Evolutionary conservation across 805 yeast species (phyloP).

Genomic region (Alloascoidea africana): DNA sequence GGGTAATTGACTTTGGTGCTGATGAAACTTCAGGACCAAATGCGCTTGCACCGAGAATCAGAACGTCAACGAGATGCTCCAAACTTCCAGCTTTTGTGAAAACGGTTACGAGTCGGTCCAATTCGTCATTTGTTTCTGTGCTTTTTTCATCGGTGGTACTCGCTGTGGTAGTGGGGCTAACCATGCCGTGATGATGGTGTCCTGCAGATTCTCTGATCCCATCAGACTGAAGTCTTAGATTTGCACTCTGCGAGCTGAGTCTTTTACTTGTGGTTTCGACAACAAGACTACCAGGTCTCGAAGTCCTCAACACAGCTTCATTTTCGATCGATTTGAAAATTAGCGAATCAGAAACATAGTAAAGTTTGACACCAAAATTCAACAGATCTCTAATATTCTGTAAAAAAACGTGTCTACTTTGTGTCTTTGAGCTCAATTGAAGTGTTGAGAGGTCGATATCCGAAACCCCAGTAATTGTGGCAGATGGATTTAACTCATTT

Average conservation of each 20-base stretch:
- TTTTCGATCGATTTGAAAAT: conserved; percentile 40
- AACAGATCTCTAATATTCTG: conserved; percentile 47
- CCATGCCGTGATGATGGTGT: too few species aligned
- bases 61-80: conserved; percentile 63
- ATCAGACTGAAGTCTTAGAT: too few species aligned
- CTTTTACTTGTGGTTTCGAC: conserved; percentile 31
- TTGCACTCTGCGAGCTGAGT: too few species aligned
- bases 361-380: conserved; percentile 41
- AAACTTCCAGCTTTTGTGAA: conserved; percentile 56
- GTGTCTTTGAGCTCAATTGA: conserved; percentile 7
- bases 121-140: too few species aligned
- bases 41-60: conserved; percentile 56
- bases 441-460: conserved; percentile 22
- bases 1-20: too few species aligned
- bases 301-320: conserved; percentile 16
- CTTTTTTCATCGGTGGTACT: too few species aligned
- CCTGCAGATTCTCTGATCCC: too few species aligned
- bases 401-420: conserved; percentile 30
- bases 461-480: conserved; percentile 34
- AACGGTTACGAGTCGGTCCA: conserved; percentile 20
- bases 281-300: conserved; percentile 31
- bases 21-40: conserved; percentile 23
- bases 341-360: conserved; percentile 37
- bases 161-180: too few species aligned
- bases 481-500: too few species aligned